A percentile compares a stretch with the other conserved stretches of the same genome.
Evolutionary conservation across 2,329 filamentous ascomycete genomes (phyloP).

Genomic region (Hypoxylon rubiginosum): DNA sequence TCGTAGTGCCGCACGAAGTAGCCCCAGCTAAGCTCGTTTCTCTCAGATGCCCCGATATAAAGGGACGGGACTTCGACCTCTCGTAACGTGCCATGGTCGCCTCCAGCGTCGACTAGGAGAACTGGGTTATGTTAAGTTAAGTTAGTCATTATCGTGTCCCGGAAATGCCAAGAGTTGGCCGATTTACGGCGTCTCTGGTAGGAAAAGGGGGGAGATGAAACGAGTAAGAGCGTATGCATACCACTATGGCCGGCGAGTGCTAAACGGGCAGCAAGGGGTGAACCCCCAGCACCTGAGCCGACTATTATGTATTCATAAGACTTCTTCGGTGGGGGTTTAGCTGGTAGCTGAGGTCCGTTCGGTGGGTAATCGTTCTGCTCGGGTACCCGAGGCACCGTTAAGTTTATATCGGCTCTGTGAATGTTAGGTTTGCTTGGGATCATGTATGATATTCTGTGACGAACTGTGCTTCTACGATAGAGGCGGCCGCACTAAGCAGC

Average conservation of each 20-base stretch:
- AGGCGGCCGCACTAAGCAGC: constrained; percentile 10
- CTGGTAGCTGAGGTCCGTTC: constrained; percentile 38
- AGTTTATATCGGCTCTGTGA: constrained; percentile 20
- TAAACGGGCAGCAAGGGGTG: constrained; percentile 71
- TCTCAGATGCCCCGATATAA: constrained; percentile 66
- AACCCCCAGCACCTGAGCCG: constrained; percentile 72
- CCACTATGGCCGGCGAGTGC: constrained; percentile 68
- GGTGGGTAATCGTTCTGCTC: constrained; percentile 43
- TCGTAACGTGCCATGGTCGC: constrained; percentile 63
- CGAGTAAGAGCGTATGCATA: constrained; percentile 18
- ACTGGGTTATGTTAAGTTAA: constrained; percentile 39
- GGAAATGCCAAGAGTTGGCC: background rate
- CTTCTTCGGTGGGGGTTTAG: constrained; percentile 28
- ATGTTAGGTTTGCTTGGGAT: constrained; percentile 6
- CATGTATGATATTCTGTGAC: background rate
- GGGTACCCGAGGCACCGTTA: constrained; percentile 39
- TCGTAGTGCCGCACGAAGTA: constrained; percentile 74
- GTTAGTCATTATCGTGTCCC: background rate
- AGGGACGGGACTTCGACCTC: constrained; percentile 69
- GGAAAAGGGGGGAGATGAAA: background rate
- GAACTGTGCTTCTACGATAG: constrained; percentile 8
- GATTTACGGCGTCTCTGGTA: no score
- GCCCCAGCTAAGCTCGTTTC: constrained; percentile 70
- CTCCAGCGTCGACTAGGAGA: constrained; percentile 71
- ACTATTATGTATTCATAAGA: constrained; percentile 74